Evolutionary conservation across 495 filamentous ascomycete species (phyloP).

Genomic region (Lasiosphaeria hispida): DNA sequence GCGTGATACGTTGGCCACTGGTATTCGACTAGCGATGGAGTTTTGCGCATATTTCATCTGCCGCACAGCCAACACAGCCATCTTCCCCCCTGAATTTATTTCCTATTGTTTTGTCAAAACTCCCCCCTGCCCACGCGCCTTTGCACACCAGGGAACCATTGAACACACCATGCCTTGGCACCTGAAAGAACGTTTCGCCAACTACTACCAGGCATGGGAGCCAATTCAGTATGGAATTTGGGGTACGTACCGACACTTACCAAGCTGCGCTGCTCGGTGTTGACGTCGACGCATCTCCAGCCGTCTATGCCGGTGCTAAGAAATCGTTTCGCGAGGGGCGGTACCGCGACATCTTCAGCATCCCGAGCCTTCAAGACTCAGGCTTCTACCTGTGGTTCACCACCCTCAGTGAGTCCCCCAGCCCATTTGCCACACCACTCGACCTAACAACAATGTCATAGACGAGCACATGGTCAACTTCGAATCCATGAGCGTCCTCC

Average conservation of each 20-base stretch:
- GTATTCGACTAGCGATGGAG: too few species aligned
- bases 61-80: too few species aligned
- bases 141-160: too few species aligned
- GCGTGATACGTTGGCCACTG: too few species aligned
- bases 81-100: too few species aligned
- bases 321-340: neutral
- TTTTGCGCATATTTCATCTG: too few species aligned
- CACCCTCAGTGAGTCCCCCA: neutral
- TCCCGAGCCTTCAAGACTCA: neutral
- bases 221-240: neutral
- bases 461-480: neutral
- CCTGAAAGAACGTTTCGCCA: neutral
- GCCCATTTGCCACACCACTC: neutral
- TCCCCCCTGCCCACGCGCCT: too few species aligned
- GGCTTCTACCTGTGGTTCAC: constrained; percentile 6
- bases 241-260: neutral
- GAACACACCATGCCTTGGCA: neutral
- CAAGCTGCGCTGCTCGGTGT: neutral
- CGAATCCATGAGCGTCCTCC: neutral
- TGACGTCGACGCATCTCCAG: neutral
- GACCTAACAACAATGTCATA: neutral
- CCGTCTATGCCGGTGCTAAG: neutral
- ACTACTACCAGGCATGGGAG: neutral
- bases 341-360: neutral
- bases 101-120: too few species aligned